These are phyloP conservation scores for Psilocybe cyanescens DNA, from an alignment of 768 basidiomycete species.

Conservation along the genomic window DNA sequence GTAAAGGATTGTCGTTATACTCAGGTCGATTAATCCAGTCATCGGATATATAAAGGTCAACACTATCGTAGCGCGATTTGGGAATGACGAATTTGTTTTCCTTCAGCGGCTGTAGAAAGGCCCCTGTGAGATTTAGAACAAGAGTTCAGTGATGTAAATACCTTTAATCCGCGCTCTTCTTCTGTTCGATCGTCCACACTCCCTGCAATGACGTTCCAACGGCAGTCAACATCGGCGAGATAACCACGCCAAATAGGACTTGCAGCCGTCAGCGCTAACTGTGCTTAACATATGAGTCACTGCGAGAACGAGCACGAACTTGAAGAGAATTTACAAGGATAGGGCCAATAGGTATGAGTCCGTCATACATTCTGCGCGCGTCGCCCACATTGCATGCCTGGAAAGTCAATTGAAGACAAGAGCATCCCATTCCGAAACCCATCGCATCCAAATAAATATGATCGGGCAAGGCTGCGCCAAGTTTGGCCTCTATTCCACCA, in stretches of 20 bases:
- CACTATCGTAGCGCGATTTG: constrained; percentile 97
- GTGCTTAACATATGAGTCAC: constrained; percentile 11
- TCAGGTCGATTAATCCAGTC: constrained; percentile 88
- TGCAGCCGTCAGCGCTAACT: constrained; percentile 94
- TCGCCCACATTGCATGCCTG: constrained; percentile 95
- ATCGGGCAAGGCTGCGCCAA: constrained; percentile 84
- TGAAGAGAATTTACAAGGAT: constrained; percentile 70
- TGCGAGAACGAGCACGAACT: constrained; percentile 2
- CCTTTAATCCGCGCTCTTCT: constrained; percentile 91
- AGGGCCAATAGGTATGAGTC: constrained; percentile 92
- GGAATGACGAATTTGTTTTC: constrained; percentile 80
- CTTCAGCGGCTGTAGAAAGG: constrained; percentile 65
- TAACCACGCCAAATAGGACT: constrained; percentile 96
- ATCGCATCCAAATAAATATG: constrained; percentile 99
- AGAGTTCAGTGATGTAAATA: constrained; percentile 27
- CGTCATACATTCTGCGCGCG: constrained; percentile 93
- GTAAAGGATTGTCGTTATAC: constrained; percentile 89
- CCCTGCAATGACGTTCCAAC: constrained; percentile 99
- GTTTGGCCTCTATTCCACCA: constrained; percentile 70
- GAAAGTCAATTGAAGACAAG: constrained; percentile 96
- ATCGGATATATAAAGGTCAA: constrained; percentile 90
- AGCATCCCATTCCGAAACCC: constrained; percentile 99
- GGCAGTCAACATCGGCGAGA: constrained; percentile 95
- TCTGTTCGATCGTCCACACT: constrained; percentile 96
- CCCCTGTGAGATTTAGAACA: constrained; percentile 2